phyloP scores from a whole-genome alignment of 2,329 filamentous ascomycete species.

The Setomelanomma holmii region DNA sequence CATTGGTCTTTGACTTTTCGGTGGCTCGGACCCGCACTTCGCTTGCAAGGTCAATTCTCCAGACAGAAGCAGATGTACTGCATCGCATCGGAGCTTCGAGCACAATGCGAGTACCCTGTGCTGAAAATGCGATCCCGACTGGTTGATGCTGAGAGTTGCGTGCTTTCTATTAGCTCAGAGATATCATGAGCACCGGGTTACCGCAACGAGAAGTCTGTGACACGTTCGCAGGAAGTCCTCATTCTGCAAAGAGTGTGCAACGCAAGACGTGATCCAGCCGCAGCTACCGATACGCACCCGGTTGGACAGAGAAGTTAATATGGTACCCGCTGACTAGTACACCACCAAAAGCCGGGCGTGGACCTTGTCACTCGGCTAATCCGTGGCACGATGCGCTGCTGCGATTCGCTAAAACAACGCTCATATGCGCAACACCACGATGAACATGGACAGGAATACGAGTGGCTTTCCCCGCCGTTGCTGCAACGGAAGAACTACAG shows the following conservation, averaged over 20 bases:
- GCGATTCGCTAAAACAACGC: conserved; percentile 30
- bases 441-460: conserved; percentile 19
- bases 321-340: conserved; percentile 26
- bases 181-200: conserved; percentile 14
- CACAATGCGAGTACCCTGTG: conserved; percentile 12
- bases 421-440: conserved; percentile 30
- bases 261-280: conserved; percentile 19
- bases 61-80: conserved; percentile 18
- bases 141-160: conserved; percentile 21
- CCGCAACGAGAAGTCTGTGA: conserved; percentile 20
- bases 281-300: conserved; percentile 29
- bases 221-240: conserved; percentile 28
- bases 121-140: conserved; percentile 21
- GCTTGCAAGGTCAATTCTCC: conserved; percentile 16
- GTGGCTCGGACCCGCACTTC: conserved; percentile 22
- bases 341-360: conserved; percentile 28
- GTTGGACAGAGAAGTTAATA: conserved; percentile 17
- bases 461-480: conserved; percentile 13
- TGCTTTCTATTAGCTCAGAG: conserved; percentile 32
- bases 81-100: conserved; percentile 4
- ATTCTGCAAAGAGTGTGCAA: conserved; percentile 26
- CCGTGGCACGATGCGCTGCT: conserved; percentile 14
- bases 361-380: conserved; percentile 27
- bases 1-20: conserved; percentile 30
- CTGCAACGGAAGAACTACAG: conserved; percentile 24